Evolutionary conservation across 2,329 filamentous ascomycete genomes (phyloP).

Genomic region (Colletotrichum sp.): DNA sequence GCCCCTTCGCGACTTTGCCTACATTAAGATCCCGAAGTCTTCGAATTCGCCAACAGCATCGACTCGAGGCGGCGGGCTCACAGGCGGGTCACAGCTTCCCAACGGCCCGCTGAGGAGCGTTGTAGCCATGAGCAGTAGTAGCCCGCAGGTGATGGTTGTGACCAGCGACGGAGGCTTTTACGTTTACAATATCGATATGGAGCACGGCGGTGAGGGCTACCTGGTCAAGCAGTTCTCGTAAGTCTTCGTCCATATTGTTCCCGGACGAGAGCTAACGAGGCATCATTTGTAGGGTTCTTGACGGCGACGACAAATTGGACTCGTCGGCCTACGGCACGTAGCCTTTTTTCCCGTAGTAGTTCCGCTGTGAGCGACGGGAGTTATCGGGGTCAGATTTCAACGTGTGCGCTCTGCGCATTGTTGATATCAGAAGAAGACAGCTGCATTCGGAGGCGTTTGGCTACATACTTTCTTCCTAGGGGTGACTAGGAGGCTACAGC

Average conservation of each 20-base stretch:
- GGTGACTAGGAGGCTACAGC: not conserved
- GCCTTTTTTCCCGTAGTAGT: not conserved
- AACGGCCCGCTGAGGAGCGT: conserved; percentile 76
- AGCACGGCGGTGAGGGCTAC: conserved; percentile 90
- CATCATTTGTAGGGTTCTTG: conserved; percentile 48
- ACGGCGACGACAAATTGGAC: conserved; percentile 61
- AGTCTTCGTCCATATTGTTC: conserved; percentile 40
- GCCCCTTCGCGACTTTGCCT: conserved; percentile 91
- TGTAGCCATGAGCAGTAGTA: conserved; percentile 96
- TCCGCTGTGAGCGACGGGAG: not conserved
- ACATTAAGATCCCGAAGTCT: conserved; percentile 86
- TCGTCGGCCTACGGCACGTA: conserved; percentile 48
- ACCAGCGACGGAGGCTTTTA: conserved; percentile 96
- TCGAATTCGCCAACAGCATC: conserved; percentile 31
- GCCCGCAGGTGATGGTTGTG: conserved; percentile 96
- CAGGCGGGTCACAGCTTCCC: conserved; percentile 24
- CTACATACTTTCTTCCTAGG: not conserved
- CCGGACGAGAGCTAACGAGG: not conserved
- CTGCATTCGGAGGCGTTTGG: conserved; percentile 14
- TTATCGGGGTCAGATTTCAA: not conserved
- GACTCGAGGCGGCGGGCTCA: not conserved
- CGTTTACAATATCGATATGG: conserved; percentile 93
- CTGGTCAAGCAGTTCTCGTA: conserved; percentile 93
- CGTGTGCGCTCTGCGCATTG: not conserved
- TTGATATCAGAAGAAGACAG: not conserved